Conservation (phyloP, 257 asterid species). For the Solanum chmielewskii region DNA sequence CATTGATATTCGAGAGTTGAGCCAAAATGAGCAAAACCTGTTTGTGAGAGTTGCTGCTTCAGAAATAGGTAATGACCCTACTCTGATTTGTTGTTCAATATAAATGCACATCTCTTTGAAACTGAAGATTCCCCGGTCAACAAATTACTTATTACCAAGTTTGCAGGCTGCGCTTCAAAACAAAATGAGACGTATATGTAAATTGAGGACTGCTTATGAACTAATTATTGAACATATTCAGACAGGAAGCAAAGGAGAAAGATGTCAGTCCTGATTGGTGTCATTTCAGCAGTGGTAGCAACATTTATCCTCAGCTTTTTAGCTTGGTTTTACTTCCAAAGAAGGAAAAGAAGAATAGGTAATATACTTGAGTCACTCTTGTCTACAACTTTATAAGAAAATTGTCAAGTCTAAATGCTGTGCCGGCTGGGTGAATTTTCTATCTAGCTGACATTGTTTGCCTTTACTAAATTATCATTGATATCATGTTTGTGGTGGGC, state of each 20-base stretch:
- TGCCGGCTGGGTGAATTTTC: background rate
- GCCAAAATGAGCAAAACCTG: background rate
- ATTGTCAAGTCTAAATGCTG: background rate
- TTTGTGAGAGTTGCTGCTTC: background rate
- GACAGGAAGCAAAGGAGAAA: background rate
- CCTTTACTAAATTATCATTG: background rate
- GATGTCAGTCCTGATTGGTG: background rate
- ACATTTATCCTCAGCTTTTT: background rate
- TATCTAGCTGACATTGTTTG: background rate
- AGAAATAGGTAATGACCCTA: background rate
- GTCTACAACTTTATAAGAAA: background rate
- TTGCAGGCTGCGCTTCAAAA: background rate
- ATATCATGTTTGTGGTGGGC: background rate
- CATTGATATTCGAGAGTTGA: background rate
- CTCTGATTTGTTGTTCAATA: background rate
- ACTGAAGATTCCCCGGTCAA: background rate
- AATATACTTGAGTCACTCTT: background rate
- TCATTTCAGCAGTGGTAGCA: background rate
- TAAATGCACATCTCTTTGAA: background rate
- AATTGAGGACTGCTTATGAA: background rate
- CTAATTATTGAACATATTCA: background rate
- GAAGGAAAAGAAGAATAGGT: background rate
- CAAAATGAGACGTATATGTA: background rate
- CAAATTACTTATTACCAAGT: background rate
- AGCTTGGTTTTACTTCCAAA: background rate